A percentile compares a stretch with the other conserved stretches of the same genome.
These are phyloP conservation scores for Phaeosphaeria sp. DNA, from an alignment of 2,329 filamentous ascomycete genomes.

Conservation along the genomic window DNA sequence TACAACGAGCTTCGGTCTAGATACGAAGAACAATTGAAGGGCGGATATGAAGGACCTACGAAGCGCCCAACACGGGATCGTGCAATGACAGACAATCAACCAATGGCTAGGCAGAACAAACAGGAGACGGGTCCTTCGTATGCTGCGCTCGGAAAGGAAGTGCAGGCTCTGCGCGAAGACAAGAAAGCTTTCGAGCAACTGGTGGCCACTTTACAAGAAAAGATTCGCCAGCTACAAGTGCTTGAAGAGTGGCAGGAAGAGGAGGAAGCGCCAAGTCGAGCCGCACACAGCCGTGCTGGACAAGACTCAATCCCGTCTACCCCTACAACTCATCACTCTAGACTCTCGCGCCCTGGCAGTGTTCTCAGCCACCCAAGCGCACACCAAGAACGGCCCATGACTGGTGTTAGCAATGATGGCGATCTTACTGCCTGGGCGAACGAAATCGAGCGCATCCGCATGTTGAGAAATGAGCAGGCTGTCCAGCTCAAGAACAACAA, in stretches of 20 bases:
- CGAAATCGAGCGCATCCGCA: constrained; percentile 43
- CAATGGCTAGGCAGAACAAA: not conserved
- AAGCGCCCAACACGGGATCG: constrained; percentile 24
- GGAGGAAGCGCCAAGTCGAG: constrained; percentile 6
- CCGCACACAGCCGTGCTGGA: not conserved
- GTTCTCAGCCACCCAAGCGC: constrained; percentile 14
- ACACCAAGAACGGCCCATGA: constrained; percentile 24
- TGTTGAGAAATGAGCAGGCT: constrained; percentile 41
- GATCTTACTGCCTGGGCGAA: constrained; percentile 35
- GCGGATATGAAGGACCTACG: constrained; percentile 16
- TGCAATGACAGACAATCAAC: constrained; percentile 1
- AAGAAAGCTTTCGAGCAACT: constrained; percentile 41
- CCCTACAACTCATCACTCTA: constrained; percentile 14
- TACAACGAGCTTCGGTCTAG: constrained; percentile 28
- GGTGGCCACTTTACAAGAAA: constrained; percentile 39
- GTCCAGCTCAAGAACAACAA: constrained; percentile 43
- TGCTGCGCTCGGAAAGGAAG: constrained; percentile 37
- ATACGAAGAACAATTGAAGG: constrained; percentile 18
- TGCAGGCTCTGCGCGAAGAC: constrained; percentile 33
- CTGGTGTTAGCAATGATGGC: constrained; percentile 23
- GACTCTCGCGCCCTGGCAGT: constrained; percentile 15
- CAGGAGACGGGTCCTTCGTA: constrained; percentile 17
- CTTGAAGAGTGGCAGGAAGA: constrained; percentile 31
- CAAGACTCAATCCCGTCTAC: constrained; percentile 16
- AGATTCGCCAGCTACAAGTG: constrained; percentile 33